Percentiles rank a stretch among this genome's conserved stretches.
phyloP scores from a whole-genome alignment of 345 rosid species.

The Eucalyptus globulus region DNA sequence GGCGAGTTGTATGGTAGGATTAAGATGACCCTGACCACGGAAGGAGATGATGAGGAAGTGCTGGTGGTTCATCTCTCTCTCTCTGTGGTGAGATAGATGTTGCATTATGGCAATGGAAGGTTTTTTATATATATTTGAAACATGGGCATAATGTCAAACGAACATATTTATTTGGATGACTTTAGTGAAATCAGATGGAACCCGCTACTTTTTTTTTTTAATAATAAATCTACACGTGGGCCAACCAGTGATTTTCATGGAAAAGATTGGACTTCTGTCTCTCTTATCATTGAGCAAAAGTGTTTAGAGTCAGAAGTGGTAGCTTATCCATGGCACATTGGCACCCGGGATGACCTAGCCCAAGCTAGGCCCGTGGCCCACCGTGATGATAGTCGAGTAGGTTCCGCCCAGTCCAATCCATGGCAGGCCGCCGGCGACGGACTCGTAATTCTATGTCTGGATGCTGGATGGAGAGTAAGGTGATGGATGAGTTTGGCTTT shows the following conservation, averaged over 20 bases:
- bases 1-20: slow-evolving; percentile 50
- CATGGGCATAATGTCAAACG: not conserved
- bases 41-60: slow-evolving; percentile 35
- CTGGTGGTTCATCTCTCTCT: not conserved
- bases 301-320: not conserved
- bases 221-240: not conserved
- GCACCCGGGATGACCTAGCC: not conserved
- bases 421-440: not conserved
- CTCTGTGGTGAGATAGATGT: not conserved
- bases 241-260: not conserved
- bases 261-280: not conserved
- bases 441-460: not conserved
- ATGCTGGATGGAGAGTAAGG: no score
- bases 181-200: not conserved
- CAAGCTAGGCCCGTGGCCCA: not conserved
- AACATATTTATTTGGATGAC: not conserved
- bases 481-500: not conserved
- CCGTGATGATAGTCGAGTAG: not conserved
- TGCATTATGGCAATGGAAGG: not conserved
- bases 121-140: not conserved
- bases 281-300: not conserved
- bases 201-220: not conserved
- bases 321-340: not conserved
- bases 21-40: slow-evolving; percentile 57
- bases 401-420: not conserved